These are phyloP conservation scores for Protomyces lactucae-debilis DNA, from an alignment of 1,139 yeast genomes.

Conservation along the genomic window DNA sequence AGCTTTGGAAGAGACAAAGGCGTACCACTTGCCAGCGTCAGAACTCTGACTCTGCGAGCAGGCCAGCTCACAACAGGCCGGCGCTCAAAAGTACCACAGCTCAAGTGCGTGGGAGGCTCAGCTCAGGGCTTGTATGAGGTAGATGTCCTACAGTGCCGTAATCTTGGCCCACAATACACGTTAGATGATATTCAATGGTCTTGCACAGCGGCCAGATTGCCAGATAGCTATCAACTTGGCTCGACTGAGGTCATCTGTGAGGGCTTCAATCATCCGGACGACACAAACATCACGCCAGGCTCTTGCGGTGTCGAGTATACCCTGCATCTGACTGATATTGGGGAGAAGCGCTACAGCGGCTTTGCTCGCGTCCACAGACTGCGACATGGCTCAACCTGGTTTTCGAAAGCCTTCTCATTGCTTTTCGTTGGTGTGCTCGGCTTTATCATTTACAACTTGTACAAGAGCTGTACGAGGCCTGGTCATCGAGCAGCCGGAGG, in stretches of 20 bases:
- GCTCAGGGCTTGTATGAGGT: slow-evolving; percentile 7
- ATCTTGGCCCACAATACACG: neutral
- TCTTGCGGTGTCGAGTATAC: slow-evolving; percentile 18
- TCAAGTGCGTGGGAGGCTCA: slow-evolving; percentile 5
- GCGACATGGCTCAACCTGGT: neutral
- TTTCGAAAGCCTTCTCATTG: neutral
- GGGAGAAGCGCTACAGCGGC: slow-evolving; percentile 42
- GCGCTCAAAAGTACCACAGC: neutral
- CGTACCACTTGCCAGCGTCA: neutral
- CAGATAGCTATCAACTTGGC: slow-evolving; percentile 17
- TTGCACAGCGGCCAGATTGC: slow-evolving; percentile 11
- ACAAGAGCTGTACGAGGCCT: neutral
- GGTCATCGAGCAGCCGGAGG: neutral
- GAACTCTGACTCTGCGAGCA: neutral
- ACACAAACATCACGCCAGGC: slow-evolving; percentile 6
- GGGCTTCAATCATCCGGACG: slow-evolving; percentile 12
- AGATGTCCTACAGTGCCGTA: slow-evolving; percentile 1
- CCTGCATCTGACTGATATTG: slow-evolving; percentile 17
- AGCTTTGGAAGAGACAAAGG: neutral
- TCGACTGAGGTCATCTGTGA: slow-evolving; percentile 22
- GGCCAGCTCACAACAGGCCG: neutral
- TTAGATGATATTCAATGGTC: slow-evolving; percentile 24
- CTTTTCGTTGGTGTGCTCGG: neutral
- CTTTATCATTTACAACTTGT: neutral
- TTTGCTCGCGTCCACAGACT: slow-evolving; percentile 33